Base-by-base conservation (phyloP, 305 asterid species). In the Striga hermonthica region DNA sequence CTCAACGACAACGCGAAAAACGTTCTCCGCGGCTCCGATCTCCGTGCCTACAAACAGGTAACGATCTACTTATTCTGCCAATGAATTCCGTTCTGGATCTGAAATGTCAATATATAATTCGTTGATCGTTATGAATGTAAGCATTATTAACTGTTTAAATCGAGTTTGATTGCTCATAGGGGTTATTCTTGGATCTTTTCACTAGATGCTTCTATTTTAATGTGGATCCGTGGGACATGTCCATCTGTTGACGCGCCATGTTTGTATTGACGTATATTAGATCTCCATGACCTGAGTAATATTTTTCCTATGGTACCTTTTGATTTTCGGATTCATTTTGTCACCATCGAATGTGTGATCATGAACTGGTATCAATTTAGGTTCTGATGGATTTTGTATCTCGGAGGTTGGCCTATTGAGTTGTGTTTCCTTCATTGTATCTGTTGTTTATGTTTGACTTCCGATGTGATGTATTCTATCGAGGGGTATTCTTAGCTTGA, bases 261-360 rank as follows among this genome's bases (percentile, higher is more conserved):
- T 11, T 50, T 55, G 73, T 38, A 49, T 62, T 50, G 45, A 52
- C 40, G n/a, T 53, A 37, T 49, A 31, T n/a, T 65, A 36, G 74
- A 75, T 75, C 71, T 67, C 74, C 71, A 16, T 72, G 72, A 49
- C 34, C 53, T 50, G 52, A 9, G 12, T 47, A 16, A 48, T 48
- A 16, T 55, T 62, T 57, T 13, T 61, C 45, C 7, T 16, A 10
- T 49, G 57, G 57, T 10, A 49, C 53, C 39, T 48, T 40, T 54
- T 60, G 35, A 8, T 43, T 31, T 62, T 58, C 63, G 0, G 64
- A 63, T 57, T 63, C 39, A 13, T 48, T 69, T 50, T 16, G 0
- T 28, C 31, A 22, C 31, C 31, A 22, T 22, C 31, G 31, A 22
- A 22, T 22, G 31, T 47, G n/a, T 15, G 45, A 22, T 3, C 52